Base-by-base conservation (phyloP, 345 rosid species). In the Fremontodendron californicum region DNA sequence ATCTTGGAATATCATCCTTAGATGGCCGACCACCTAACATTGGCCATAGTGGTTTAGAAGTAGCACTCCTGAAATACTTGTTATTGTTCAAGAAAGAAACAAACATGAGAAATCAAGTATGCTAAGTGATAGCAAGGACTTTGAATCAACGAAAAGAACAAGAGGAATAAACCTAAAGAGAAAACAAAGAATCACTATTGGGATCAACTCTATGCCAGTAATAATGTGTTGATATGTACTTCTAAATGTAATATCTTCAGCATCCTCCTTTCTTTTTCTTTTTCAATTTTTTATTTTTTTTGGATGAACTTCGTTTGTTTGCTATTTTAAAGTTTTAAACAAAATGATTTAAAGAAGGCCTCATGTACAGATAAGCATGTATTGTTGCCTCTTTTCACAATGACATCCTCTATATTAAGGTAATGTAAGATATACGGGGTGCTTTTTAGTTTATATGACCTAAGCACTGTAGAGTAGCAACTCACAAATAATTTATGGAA, bases 1-100 rank as follows among this genome's bases (percentile, higher is more conserved):
- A 96, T 61, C 78, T 86, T n/a, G 97, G 95, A 78, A 91, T 76
- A 77, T 93, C 92, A 42, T 83, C 84, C 78, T 84, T 85, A 0
- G 96, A 86, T 69, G 85, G 87, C 29, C 76, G 91, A 33, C 98
- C 96, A 60, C 90, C 87, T 63, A 86, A 78, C 51, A 85, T 76
- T 12, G 97, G 97, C 98, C 99, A 93, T 31, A 90, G 84, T 75
- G 97, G 90, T 82, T 85, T 89, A 23, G 94, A 85, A 64, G 64
- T 46, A 35, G 83, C 62, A 73, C 83, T 86, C 70, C 93, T 77
- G 52, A 82, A 80, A 48, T 85, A 89, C 73, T 90, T 92, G 78
- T 48, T 75, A 57, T 23, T n/a, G 45, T 21, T 27, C 16, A 66
- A 39, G 33, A 74, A 52, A 16, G 13, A 58, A 74, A 75, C 15